Percentiles rank a stretch among this genome's conserved stretches.
These are phyloP conservation scores for Phylloporus sp. DNA, from an alignment of 768 basidiomycete genomes.

Conservation along the genomic window DNA sequence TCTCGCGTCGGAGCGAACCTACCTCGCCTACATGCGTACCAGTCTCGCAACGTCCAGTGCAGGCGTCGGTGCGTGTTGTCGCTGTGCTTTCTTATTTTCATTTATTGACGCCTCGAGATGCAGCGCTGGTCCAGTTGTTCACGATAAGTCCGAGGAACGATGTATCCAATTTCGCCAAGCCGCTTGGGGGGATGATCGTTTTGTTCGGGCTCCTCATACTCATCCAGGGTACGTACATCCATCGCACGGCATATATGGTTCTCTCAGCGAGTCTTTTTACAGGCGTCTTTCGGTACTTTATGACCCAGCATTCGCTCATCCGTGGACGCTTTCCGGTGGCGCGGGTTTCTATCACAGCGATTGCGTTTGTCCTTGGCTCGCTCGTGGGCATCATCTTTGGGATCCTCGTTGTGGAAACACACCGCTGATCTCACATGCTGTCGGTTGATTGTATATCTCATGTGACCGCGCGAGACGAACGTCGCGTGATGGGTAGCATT, in stretches of 20 bases:
- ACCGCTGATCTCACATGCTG: background rate
- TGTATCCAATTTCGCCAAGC: conserved; percentile 38
- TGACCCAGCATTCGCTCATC: conserved; percentile 45
- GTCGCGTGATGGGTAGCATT: background rate
- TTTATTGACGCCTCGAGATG: background rate
- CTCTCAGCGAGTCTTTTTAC: background rate
- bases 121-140: conserved; percentile 54
- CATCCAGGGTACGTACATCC: conserved; percentile 36
- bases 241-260: background rate
- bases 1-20: conserved; percentile 58
- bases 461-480: background rate
- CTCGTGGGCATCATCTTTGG: conserved; percentile 42
- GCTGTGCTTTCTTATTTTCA: too few species aligned
- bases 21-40: conserved; percentile 60
- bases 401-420: conserved; percentile 33
- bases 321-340: conserved; percentile 53
- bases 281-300: conserved; percentile 52
- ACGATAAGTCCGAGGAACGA: conserved; percentile 25
- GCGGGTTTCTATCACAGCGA: conserved; percentile 38
- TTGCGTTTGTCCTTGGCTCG: conserved; percentile 37
- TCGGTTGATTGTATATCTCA: background rate
- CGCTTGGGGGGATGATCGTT: conserved; percentile 47
- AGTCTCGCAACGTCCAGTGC: conserved; percentile 54
- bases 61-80: conserved; percentile 49
- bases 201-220: conserved; percentile 46